Evolutionary conservation across 805 yeast species (phyloP).

Genomic region (Wickerhamiella shivajii): DNA sequence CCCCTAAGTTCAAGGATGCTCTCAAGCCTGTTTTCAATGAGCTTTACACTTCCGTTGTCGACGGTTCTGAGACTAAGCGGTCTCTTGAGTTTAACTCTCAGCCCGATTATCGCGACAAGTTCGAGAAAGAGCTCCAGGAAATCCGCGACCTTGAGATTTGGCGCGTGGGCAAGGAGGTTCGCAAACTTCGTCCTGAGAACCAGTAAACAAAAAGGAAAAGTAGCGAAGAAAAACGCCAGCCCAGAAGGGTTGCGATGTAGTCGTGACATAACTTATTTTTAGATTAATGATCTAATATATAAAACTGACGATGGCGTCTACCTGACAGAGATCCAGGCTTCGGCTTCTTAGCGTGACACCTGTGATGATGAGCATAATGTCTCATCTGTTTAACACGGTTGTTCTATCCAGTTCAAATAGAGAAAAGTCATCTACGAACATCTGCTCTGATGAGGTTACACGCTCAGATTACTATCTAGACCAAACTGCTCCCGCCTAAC

Average conservation of each 20-base stretch:
- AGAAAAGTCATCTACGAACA: too few species aligned
- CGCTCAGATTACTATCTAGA: too few species aligned
- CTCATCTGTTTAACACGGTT: too few species aligned
- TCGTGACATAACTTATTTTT: too few species aligned
- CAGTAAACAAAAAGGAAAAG: conserved; percentile 34
- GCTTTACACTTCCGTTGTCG: conserved; percentile 85
- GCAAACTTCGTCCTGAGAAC: conserved; percentile 99
- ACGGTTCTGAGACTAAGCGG: conserved; percentile 96
- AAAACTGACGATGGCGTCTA: too few species aligned
- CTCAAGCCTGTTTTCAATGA: conserved; percentile 97
- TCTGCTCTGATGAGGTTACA: too few species aligned
- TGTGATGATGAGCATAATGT: too few species aligned
- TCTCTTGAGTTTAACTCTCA: conserved; percentile 97
- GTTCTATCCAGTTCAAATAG: too few species aligned
- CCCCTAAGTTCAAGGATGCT: conserved; percentile 97
- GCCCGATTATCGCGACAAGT: conserved; percentile 92
- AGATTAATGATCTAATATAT: too few species aligned
- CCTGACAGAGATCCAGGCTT: too few species aligned
- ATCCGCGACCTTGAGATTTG: conserved; percentile 99
- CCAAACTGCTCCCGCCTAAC: too few species aligned
- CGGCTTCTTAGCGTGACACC: too few species aligned
- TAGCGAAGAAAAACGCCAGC: conserved; percentile 4
- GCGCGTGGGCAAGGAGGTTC: conserved; percentile 98
- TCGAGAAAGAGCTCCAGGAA: conserved; percentile 81
- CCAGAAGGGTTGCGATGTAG: conserved; percentile 5